Base-by-base conservation (phyloP, 176 grass and related monocot genomes). In the Musa beccarii region DNA sequence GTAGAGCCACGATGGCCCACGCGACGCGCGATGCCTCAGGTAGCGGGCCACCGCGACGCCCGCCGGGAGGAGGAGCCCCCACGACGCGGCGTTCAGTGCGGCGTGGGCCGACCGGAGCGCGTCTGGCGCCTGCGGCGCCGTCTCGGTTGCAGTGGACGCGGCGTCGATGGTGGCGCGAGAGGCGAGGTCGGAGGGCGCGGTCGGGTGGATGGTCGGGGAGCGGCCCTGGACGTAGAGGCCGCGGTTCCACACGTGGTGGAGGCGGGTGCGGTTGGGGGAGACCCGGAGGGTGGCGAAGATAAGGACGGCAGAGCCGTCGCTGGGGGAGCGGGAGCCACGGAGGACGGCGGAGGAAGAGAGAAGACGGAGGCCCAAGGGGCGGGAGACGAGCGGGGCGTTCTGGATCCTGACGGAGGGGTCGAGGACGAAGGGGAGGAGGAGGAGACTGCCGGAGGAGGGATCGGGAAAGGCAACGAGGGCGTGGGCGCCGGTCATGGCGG, bases 141-240 rank as follows among this genome's bases (percentile, higher is more conserved):
- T 75, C 59, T 94, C 88, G 10, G 88, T 89, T 66, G 86, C 94
- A 5, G 88, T 98, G 52, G 94, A 93, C 15, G 93, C 79, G 73
- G 94, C 87, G 83, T 99, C 90, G 1, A 99, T 86, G 25, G 91
- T 89, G 70, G 91, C 88, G 73, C 87, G 86, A 63, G 95, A 99
- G 19, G 95, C 86, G 59, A 99, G 88, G 85, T 99, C 95, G 29
- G 95, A 89, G 9, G 91, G 80, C 53, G 87, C 64, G 0, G 86
- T 94, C 14, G 88, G 91, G 83, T 99, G 95, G 81, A 99, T 94
- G 6, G 95, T 83, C 17, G 95, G 95, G 17, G 95, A 94, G 89
- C 92, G 94, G 53, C 91, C 90, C 84, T 99, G 95, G 50, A 99
- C 95, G 79, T 99, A 99, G 68, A 99, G 83, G 3, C 95, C 95